Percentiles rank a stretch among this genome's conserved stretches.
phyloP scores from a whole-genome alignment of 495 filamentous ascomycete species.

The Penicillium turbatum region DNA sequence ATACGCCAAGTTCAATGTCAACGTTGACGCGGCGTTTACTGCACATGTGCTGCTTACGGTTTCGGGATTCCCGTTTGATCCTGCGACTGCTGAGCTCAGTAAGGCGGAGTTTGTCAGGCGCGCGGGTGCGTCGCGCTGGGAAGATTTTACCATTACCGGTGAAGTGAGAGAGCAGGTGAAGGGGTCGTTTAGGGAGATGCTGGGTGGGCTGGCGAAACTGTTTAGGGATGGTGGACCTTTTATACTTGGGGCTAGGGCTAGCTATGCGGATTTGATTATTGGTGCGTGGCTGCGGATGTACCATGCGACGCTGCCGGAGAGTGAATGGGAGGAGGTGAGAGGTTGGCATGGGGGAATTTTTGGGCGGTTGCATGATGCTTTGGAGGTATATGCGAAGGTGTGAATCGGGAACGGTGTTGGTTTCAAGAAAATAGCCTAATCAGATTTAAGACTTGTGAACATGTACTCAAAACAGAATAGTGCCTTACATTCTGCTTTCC shows the following conservation, averaged over 20 bases:
- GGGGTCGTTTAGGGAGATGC: conserved; percentile 31
- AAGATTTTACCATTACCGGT: conserved; percentile 39
- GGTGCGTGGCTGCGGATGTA: conserved; percentile 56
- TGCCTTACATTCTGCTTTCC: too few species aligned
- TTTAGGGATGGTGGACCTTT: conserved; percentile 48
- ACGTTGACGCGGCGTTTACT: conserved; percentile 50
- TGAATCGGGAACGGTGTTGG: too few species aligned
- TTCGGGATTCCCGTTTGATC: conserved; percentile 41
- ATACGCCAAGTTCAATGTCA: conserved; percentile 41
- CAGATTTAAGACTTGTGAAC: too few species aligned
- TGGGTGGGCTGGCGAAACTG: conserved; percentile 43
- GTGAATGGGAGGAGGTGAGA: conserved; percentile 49
- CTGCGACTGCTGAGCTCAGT: conserved; percentile 32
- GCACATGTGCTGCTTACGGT: conserved; percentile 31
- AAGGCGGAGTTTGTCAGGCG: conserved; percentile 47
- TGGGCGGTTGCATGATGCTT: conserved; percentile 42
- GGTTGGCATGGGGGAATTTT: conserved; percentile 51
- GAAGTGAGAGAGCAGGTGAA: conserved; percentile 39
- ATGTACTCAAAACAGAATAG: too few species aligned
- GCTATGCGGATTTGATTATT: conserved; percentile 60
- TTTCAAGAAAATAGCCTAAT: too few species aligned
- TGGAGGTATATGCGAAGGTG: conserved; percentile 29
- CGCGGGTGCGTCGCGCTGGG: conserved; percentile 41
- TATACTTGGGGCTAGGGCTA: conserved; percentile 40
- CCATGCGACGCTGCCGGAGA: conserved; percentile 25